Percentiles rank a stretch among this genome's conserved stretches.
Evolutionary conservation across 2,329 filamentous ascomycete species (phyloP).

Genomic region (Claviceps cyperi): DNA sequence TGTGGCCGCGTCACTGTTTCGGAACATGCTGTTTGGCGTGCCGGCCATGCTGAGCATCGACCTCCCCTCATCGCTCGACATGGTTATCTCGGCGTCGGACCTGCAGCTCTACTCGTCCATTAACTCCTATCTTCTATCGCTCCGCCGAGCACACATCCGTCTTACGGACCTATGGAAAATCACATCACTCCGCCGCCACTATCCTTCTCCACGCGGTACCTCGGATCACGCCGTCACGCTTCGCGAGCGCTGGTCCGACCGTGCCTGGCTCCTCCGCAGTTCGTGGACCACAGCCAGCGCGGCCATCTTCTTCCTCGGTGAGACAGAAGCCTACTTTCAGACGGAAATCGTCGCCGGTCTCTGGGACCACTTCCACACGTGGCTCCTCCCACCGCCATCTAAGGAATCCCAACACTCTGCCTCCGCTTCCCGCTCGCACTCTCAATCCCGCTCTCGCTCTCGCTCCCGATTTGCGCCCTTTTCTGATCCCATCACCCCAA

Average conservation of each 20-base stretch:
- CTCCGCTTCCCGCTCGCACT: not conserved
- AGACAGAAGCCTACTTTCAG: constrained; percentile 78
- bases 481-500: not conserved
- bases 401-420: not conserved
- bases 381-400: constrained; percentile 38
- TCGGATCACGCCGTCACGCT: constrained; percentile 45
- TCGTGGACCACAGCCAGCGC: constrained; percentile 85
- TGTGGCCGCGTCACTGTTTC: constrained; percentile 47
- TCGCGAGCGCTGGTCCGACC: constrained; percentile 46
- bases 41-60: constrained; percentile 55
- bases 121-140: constrained; percentile 73
- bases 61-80: constrained; percentile 66
- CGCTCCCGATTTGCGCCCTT: no score
- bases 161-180: constrained; percentile 80
- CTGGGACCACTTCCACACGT: constrained; percentile 65
- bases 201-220: constrained; percentile 54
- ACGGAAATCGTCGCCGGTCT: constrained; percentile 72
- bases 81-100: constrained; percentile 69
- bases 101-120: constrained; percentile 70
- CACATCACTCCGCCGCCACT: constrained; percentile 59
- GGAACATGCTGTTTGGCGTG: constrained; percentile 67
- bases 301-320: constrained; percentile 76
- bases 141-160: constrained; percentile 73
- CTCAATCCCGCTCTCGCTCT: no score
- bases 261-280: constrained; percentile 57